Evolutionary conservation across 2,329 filamentous ascomycete species (phyloP).

Genomic region (Diaporthe amygdali): DNA sequence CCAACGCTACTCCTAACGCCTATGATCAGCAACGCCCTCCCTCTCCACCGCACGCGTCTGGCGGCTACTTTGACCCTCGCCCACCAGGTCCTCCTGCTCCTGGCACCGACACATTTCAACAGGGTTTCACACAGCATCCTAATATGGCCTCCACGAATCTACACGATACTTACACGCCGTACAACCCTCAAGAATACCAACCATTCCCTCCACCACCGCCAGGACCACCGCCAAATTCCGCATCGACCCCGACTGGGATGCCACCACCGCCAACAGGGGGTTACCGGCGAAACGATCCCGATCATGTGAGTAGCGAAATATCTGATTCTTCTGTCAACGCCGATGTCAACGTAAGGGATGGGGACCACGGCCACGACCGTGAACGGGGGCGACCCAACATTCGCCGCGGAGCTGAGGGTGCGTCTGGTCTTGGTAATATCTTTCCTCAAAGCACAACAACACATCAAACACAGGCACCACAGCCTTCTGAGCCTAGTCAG

Average conservation of each 20-base stretch:
- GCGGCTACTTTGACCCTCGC: constrained; percentile 50
- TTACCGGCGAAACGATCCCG: constrained; percentile 23
- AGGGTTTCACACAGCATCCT: constrained; percentile 43
- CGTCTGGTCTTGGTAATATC: constrained; percentile 21
- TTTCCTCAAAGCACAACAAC: constrained; percentile 5
- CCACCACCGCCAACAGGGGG: constrained; percentile 30
- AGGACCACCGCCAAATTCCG: constrained; percentile 33
- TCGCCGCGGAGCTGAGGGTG: constrained; percentile 19
- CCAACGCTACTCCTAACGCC: constrained; percentile 42
- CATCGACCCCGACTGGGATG: constrained; percentile 28
- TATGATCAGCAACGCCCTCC: constrained; percentile 39
- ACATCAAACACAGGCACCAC: background rate
- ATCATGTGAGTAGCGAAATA: constrained; percentile 26
- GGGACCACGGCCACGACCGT: background rate
- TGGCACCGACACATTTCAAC: constrained; percentile 19
- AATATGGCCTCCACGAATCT: constrained; percentile 39
- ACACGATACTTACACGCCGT: constrained; percentile 42
- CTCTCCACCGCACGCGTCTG: constrained; percentile 56
- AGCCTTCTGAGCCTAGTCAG: background rate
- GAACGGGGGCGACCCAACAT: background rate
- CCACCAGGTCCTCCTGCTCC: background rate
- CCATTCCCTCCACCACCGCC: constrained; percentile 47
- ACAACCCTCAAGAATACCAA: constrained; percentile 49
- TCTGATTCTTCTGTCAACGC: constrained; percentile 19
- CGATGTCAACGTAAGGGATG: constrained; percentile 1